phyloP scores from a whole-genome alignment of 805 yeast species.

The Barnettozyma siamensis region DNA sequence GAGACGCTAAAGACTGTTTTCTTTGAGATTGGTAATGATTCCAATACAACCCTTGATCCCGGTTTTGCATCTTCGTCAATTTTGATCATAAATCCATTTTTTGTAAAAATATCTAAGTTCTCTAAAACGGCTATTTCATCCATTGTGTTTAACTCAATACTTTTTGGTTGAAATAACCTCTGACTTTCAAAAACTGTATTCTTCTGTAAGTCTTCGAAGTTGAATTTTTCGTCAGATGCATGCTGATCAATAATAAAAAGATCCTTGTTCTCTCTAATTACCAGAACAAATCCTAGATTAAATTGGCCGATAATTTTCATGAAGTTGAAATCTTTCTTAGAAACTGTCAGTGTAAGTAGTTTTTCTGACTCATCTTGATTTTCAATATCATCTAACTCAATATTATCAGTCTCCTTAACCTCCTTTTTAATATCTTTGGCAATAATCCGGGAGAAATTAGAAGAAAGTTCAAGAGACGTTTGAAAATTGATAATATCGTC shows the following conservation, averaged over 20 bases:
- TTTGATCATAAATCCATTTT: slow-evolving; percentile 70
- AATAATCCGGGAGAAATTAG: background rate
- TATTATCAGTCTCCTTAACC: background rate
- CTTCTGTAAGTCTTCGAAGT: slow-evolving; percentile 67
- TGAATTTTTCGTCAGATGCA: slow-evolving; percentile 93
- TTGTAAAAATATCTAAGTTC: slow-evolving; percentile 47
- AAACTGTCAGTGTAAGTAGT: slow-evolving; percentile 51
- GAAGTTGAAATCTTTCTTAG: slow-evolving; percentile 62
- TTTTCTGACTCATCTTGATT: slow-evolving; percentile 50
- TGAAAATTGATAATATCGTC: slow-evolving; percentile 9
- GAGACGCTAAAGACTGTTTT: slow-evolving; percentile 56
- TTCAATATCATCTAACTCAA: slow-evolving; percentile 35
- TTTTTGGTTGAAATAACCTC: slow-evolving; percentile 54
- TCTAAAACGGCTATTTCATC: slow-evolving; percentile 74
- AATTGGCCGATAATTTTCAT: slow-evolving; percentile 92
- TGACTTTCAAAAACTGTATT: slow-evolving; percentile 60
- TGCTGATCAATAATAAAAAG: slow-evolving; percentile 93
- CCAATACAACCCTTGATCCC: slow-evolving; percentile 50
- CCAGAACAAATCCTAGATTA: slow-evolving; percentile 90
- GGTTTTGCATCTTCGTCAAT: slow-evolving; percentile 46
- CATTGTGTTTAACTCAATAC: slow-evolving; percentile 60
- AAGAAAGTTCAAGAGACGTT: slow-evolving; percentile 5
- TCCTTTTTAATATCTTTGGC: background rate
- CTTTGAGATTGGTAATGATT: slow-evolving; percentile 70
- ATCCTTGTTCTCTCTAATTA: slow-evolving; percentile 47